These are phyloP conservation scores for Citrullus colocynthis DNA, from an alignment of 306 rosid genomes.

Conservation along the genomic window DNA sequence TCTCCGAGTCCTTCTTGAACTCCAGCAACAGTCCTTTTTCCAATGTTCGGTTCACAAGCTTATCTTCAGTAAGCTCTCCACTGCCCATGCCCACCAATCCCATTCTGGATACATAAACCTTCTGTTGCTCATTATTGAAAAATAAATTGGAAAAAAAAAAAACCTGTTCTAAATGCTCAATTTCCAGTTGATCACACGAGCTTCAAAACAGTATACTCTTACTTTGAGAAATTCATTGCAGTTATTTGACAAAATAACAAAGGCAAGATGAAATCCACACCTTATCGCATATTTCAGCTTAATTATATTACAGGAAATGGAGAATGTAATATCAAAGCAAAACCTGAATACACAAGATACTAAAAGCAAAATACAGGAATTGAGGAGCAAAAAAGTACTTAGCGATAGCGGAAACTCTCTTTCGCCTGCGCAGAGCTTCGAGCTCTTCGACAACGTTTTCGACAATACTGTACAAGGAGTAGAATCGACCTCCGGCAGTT, in stretches of 20 bases:
- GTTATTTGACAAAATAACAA: not conserved
- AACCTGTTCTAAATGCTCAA: not conserved
- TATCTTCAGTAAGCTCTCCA: constrained; percentile 56
- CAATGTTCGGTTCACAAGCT: constrained; percentile 42
- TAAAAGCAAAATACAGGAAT: not conserved
- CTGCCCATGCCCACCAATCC: constrained; percentile 34
- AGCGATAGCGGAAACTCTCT: constrained; percentile 35
- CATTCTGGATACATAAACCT: constrained; percentile 22
- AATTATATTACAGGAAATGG: not conserved
- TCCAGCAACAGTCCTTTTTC: constrained; percentile 73
- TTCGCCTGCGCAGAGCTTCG: constrained; percentile 24
- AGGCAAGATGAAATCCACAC: not conserved
- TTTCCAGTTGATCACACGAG: not conserved
- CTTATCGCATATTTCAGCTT: not conserved
- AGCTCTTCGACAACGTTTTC: constrained; percentile 63
- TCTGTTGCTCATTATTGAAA: not conserved
- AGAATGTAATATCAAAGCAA: not conserved
- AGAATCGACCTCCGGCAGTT: constrained; percentile 25
- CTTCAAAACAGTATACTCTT: not conserved
- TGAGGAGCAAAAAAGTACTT: constrained; percentile 21
- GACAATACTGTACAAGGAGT: constrained; percentile 44
- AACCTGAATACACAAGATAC: not conserved
- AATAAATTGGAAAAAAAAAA: not conserved
- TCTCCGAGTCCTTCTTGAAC: constrained; percentile 85
- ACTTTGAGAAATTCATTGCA: not conserved